These are phyloP conservation scores for Apiospora arundinis DNA, from an alignment of 2,329 filamentous ascomycete genomes.

Conservation along the genomic window DNA sequence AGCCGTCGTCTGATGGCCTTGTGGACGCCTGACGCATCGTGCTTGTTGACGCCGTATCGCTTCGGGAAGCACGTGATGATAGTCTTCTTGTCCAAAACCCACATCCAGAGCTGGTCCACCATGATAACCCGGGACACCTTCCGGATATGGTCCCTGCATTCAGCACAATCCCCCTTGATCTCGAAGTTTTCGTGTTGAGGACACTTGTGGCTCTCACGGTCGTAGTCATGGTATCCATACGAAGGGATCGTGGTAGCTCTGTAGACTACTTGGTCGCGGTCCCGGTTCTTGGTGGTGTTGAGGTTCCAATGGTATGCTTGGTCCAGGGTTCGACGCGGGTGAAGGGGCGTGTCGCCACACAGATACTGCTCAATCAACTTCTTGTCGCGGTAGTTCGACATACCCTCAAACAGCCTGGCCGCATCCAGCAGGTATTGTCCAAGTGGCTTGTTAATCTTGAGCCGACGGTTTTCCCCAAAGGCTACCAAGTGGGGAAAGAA, in stretches of 20 bases:
- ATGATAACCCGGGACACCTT: constrained; percentile 43
- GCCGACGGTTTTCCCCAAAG: background rate
- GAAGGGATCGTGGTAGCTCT: constrained; percentile 40
- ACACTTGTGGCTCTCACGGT: background rate
- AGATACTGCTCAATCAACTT: constrained; percentile 43
- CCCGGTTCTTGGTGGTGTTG: constrained; percentile 45
- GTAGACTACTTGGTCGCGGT: constrained; percentile 51
- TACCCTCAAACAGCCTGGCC: constrained; percentile 38
- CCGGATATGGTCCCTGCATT: constrained; percentile 27
- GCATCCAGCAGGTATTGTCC: constrained; percentile 40
- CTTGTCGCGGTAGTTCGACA: constrained; percentile 44
- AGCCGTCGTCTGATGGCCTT: constrained; percentile 44
- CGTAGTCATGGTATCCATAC: constrained; percentile 32
- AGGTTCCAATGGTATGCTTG: constrained; percentile 52
- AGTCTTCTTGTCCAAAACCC: constrained; percentile 46
- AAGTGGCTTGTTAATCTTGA: constrained; percentile 25
- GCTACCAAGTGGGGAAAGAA: background rate
- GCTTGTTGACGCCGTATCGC: constrained; percentile 49
- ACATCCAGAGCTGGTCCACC: constrained; percentile 54
- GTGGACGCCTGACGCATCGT: constrained; percentile 47
- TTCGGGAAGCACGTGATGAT: constrained; percentile 49
- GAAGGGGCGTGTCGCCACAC: constrained; percentile 43
- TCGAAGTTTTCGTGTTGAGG: background rate
- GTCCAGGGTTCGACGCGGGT: constrained; percentile 53
- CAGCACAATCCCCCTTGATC: background rate